Conservation (phyloP, 2,329 filamentous ascomycete genomes). For the Pseudogymnoascus sp. region DNA sequence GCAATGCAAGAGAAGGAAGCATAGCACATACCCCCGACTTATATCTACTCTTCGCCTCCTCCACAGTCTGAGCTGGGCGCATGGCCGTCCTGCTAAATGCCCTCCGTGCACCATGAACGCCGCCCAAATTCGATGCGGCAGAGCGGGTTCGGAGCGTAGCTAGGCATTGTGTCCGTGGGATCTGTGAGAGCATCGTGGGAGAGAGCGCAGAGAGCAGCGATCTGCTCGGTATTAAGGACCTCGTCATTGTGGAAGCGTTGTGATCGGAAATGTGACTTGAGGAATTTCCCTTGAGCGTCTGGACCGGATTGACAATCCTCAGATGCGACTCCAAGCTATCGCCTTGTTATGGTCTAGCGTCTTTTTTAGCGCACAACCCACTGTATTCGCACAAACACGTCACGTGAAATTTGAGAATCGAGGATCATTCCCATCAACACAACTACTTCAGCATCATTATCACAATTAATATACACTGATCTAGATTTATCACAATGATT, state of each 20-base stretch:
- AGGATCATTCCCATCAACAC: background rate
- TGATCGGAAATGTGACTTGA: background rate
- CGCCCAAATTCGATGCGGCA: background rate
- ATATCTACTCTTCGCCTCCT: conserved; percentile 27
- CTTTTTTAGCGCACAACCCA: background rate
- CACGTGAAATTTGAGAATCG: background rate
- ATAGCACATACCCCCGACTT: conserved; percentile 23
- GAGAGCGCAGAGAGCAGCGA: conserved; percentile 17
- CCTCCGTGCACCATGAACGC: conserved; percentile 8
- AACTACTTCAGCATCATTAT: background rate
- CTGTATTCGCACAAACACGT: background rate
- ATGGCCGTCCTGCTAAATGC: conserved; percentile 15
- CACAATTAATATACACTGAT: background rate
- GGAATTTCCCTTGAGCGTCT: background rate
- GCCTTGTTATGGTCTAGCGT: conserved; percentile 1
- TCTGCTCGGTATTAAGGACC: conserved; percentile 20
- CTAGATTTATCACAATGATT: background rate
- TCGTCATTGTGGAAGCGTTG: conserved; percentile 19
- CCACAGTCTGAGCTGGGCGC: conserved; percentile 26
- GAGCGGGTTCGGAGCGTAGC: background rate
- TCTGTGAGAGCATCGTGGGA: conserved; percentile 14
- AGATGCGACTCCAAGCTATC: conserved; percentile 4
- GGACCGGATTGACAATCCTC: background rate
- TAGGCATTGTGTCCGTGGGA: conserved; percentile 11
- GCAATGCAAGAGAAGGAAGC: background rate